Percentiles rank a stretch among this genome's conserved stretches.
Evolutionary conservation across 2,329 filamentous ascomycete genomes (phyloP).

Genomic region (Sodiomyces alkalinus): DNA sequence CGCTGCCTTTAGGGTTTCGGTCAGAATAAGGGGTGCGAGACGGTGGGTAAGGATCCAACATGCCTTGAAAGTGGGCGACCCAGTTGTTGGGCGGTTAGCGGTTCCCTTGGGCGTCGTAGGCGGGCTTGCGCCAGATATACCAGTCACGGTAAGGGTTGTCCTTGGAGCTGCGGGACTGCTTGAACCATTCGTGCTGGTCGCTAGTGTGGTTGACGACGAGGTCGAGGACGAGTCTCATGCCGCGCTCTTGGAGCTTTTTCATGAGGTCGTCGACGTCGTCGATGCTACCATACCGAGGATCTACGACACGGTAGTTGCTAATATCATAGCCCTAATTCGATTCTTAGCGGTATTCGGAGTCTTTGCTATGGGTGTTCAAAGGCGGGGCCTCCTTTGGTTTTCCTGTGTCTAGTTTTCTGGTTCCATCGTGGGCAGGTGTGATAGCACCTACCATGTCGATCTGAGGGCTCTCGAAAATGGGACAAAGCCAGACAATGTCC

Average conservation of each 20-base stretch:
- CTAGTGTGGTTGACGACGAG: constrained; percentile 60
- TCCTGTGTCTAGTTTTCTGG: too few relatives aligned
- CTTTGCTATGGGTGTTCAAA: too few relatives aligned
- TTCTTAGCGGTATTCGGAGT: too few relatives aligned
- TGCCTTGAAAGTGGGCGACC: constrained; percentile 24
- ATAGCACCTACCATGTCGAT: constrained; percentile 52
- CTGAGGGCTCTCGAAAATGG: constrained; percentile 36
- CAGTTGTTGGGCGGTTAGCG: constrained; percentile 47
- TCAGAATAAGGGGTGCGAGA: constrained; percentile 3
- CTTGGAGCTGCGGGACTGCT: constrained; percentile 36
- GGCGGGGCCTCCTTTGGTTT: too few relatives aligned
- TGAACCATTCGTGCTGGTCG: constrained; percentile 42
- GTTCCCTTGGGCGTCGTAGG: constrained; percentile 38
- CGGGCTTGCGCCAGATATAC: constrained; percentile 51
- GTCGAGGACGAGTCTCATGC: constrained; percentile 57
- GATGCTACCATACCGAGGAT: constrained; percentile 52
- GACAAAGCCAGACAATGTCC: constrained; percentile 40
- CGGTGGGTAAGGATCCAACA: background rate
- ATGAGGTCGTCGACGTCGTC: constrained; percentile 51
- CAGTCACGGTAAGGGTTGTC: constrained; percentile 40
- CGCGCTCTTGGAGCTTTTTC: constrained; percentile 40
- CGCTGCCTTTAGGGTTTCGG: constrained; percentile 19
- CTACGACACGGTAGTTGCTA: constrained; percentile 50
- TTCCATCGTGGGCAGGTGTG: constrained; percentile 1
- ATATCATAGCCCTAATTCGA: constrained; percentile 47